These are phyloP conservation scores for Carallia pectinifolia DNA, from an alignment of 345 rosid species.

Conservation along the genomic window DNA sequence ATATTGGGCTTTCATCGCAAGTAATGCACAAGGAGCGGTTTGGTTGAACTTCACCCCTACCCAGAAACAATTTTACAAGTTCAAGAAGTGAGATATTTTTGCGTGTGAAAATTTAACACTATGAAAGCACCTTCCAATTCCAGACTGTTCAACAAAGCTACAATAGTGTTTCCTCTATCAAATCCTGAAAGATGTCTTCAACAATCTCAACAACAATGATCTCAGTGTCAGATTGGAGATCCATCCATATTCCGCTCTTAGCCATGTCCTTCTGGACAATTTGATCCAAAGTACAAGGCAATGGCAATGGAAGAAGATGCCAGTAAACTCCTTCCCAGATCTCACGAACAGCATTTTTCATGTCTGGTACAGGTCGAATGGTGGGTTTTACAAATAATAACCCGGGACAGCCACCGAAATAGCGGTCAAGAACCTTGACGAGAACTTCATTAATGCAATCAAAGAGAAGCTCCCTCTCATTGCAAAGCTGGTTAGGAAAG, in stretches of 20 bases:
- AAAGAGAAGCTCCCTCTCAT: constrained; percentile 51
- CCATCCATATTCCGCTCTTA: constrained; percentile 63
- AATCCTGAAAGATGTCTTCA: constrained; percentile 54
- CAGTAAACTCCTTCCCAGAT: constrained; percentile 65
- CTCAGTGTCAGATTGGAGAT: constrained; percentile 47
- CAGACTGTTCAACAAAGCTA: too few species aligned
- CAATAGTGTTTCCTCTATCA: constrained; percentile 50
- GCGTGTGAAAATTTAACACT: too few species aligned
- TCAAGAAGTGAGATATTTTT: too few species aligned
- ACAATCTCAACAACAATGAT: constrained; percentile 45
- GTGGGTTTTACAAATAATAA: constrained; percentile 48
- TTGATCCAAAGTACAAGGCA: constrained; percentile 70
- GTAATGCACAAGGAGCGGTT: too few species aligned
- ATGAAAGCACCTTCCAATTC: too few species aligned
- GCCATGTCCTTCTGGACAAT: constrained; percentile 70
- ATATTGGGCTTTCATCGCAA: too few species aligned
- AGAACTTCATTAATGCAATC: constrained; percentile 82
- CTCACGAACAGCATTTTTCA: constrained; percentile 41
- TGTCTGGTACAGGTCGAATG: constrained; percentile 41
- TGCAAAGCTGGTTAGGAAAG: constrained; percentile 49
- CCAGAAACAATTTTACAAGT: too few species aligned
- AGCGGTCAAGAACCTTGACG: constrained; percentile 47
- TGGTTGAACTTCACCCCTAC: too few species aligned
- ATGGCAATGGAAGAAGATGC: constrained; percentile 65
- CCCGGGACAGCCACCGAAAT: constrained; percentile 50